Conservation (phyloP, 108 stramenopile species). For the Nannochloropsis gaditana region DNA sequence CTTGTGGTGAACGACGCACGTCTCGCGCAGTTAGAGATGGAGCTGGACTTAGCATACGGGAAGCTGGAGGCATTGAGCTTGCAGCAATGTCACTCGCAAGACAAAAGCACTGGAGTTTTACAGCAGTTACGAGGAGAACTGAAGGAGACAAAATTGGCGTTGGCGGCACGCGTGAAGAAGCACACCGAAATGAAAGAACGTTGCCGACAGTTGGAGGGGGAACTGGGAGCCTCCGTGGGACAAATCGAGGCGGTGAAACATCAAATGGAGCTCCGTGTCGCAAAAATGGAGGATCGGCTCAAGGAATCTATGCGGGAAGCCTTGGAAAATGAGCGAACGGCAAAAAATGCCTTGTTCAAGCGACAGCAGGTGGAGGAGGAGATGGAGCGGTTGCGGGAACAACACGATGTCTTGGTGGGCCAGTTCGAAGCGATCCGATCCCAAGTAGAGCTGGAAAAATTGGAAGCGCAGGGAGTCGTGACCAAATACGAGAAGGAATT, state of each 20-base stretch:
- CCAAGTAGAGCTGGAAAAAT: background rate
- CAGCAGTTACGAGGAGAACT: background rate
- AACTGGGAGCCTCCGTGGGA: conserved; percentile 16
- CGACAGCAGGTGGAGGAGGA: conserved; percentile 22
- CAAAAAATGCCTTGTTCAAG: conserved; percentile 7
- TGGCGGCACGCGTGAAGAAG: background rate
- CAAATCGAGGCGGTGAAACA: background rate
- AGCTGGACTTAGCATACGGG: conserved; percentile 16
- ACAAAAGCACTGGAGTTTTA: background rate
- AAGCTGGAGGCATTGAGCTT: conserved; percentile 20
- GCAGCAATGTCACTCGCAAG: background rate
- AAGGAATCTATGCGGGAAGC: background rate
- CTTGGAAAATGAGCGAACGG: conserved; percentile 20
- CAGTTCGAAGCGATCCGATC: background rate
- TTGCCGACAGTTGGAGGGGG: conserved; percentile 13
- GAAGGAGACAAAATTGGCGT: conserved; percentile 8
- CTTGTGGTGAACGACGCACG: background rate
- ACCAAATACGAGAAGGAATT: background rate
- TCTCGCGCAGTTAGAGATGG: background rate
- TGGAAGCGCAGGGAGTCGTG: background rate
- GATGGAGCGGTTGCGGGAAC: background rate
- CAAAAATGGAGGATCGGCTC: background rate
- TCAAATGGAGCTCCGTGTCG: background rate
- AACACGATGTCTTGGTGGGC: background rate
- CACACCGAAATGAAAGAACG: background rate